Evolutionary conservation across 768 basidiomycete genomes (phyloP), one percentile per base, ranked within the genome.

Genomic region (Pleurotus sapidus): DNA sequence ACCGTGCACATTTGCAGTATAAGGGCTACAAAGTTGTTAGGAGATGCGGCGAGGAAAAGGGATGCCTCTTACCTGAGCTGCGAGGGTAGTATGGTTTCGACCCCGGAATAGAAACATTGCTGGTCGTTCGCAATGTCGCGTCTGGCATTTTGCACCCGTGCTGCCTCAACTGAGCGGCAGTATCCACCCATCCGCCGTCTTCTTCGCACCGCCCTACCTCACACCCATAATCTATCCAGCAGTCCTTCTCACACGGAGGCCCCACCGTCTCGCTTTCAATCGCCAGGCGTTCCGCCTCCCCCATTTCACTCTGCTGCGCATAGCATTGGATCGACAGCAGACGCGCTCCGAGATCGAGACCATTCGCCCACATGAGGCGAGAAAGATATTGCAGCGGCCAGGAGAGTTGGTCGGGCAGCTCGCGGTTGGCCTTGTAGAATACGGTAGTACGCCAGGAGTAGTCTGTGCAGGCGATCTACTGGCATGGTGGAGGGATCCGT

Each of bases 381-480:
- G 74, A 76, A 24, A 83, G 65, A 9, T 85, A 80, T 60, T 86
- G 79, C 20, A 85, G 72, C 0, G 80, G 72, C 93, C 94, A 96
- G 34, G 71, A 64, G n/a, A 86, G 71, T 14, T 81, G 72, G 14
- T 65, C 59, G 2, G 92, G 87, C 17, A 95, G 77, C 59, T 84
- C 74, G 14, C 85, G 84, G 67, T 91, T 93, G 20, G 84, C 84
- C 65, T 81, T 81, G 78, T 15, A 95, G 76, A 49, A 96, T 79
- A 39, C 95, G 87, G 66, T 90, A 90, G 65, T 95, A 92, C 0
- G 90, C 83, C 45, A 96, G 76, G 30, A 97, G 79, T 0, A 89
- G 69, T 49, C 77, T 76, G 20, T 95, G 91, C 11, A 95, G 71
- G n/a, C 79, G 77, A 17, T 65, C 64, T 48, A 75, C 57, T 2